These are phyloP conservation scores for Parasitella parasitica DNA, from an alignment of 371 early-diverging fungal genomes.

Conservation along the genomic window DNA sequence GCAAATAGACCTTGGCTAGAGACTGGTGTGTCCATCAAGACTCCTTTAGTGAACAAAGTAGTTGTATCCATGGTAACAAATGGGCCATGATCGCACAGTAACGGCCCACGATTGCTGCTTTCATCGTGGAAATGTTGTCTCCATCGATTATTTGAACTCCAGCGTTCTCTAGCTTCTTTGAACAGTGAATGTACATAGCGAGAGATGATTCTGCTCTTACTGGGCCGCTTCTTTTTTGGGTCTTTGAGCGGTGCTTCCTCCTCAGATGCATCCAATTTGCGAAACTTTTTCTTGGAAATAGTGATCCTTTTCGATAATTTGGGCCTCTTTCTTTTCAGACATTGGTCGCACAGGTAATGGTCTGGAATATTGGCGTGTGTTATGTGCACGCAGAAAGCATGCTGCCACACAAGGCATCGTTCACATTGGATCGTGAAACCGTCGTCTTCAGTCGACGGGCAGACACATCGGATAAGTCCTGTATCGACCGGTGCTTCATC, in stretches of 20 bases:
- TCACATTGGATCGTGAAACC: slow-evolving; percentile 98
- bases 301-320: slow-evolving; percentile 48
- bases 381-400: slow-evolving; percentile 76
- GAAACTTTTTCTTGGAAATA: slow-evolving; percentile 17
- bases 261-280: slow-evolving; percentile 10
- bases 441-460: slow-evolving; percentile 93
- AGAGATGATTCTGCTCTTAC: slow-evolving; percentile 19
- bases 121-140: slow-evolving; percentile 4
- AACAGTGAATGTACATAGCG: slow-evolving; percentile 22
- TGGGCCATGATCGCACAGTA: slow-evolving; percentile 14
- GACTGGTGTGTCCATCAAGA: slow-evolving; percentile 15
- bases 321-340: slow-evolving; percentile 43
- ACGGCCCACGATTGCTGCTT: neutral
- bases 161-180: slow-evolving; percentile 25
- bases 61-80: slow-evolving; percentile 21
- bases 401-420: slow-evolving; percentile 93
- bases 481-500: neutral
- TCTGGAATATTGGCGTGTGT: slow-evolving; percentile 50
- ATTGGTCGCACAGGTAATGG: slow-evolving; percentile 82
- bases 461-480: slow-evolving; percentile 94
- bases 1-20: slow-evolving; percentile 63
- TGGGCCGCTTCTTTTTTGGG: slow-evolving; percentile 1
- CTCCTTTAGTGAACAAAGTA: slow-evolving; percentile 10
- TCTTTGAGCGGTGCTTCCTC: neutral
- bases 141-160: slow-evolving; percentile 11